Percentiles rank a stretch among this genome's conserved stretches.
Conservation (phyloP, 768 basidiomycete species). For the Hericium rajendrae region DNA sequence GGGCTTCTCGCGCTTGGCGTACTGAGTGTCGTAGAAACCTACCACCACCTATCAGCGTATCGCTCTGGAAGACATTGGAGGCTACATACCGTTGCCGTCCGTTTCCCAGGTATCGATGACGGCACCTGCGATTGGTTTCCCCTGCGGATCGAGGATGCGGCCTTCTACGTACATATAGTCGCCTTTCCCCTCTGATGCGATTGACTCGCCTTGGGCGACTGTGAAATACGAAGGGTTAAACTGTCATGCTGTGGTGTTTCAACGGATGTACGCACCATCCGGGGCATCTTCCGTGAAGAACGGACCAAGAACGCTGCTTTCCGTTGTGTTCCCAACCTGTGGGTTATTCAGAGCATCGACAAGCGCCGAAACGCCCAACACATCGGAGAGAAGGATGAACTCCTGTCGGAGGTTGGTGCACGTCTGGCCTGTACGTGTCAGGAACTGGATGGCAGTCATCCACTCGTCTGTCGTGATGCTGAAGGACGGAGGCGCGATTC, state of each 20-base stretch:
- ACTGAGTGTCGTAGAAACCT: constrained; percentile 39
- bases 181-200: constrained; percentile 83
- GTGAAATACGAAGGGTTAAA: neutral
- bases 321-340: constrained; percentile 51
- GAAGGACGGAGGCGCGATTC: constrained; percentile 24
- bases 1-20: constrained; percentile 41
- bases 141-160: constrained; percentile 45
- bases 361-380: constrained; percentile 67
- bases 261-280: constrained; percentile 36
- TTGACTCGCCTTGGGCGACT: constrained; percentile 65
- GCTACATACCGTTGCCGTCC: constrained; percentile 44
- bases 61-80: neutral
- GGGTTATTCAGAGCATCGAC: constrained; percentile 71
- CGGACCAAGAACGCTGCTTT: constrained; percentile 72
- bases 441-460: constrained; percentile 71
- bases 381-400: constrained; percentile 80
- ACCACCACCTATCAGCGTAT: constrained; percentile 8
- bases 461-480: constrained; percentile 78
- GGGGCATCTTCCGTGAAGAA: constrained; percentile 75
- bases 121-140: constrained; percentile 55
- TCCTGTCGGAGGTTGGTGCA: constrained; percentile 58
- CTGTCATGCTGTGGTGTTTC: neutral
- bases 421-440: constrained; percentile 66
- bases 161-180: constrained; percentile 79
- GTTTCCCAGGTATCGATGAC: constrained; percentile 82